These are phyloP conservation scores for Ormosia semicastrata DNA, from an alignment of 306 rosid genomes.

Conservation along the genomic window DNA sequence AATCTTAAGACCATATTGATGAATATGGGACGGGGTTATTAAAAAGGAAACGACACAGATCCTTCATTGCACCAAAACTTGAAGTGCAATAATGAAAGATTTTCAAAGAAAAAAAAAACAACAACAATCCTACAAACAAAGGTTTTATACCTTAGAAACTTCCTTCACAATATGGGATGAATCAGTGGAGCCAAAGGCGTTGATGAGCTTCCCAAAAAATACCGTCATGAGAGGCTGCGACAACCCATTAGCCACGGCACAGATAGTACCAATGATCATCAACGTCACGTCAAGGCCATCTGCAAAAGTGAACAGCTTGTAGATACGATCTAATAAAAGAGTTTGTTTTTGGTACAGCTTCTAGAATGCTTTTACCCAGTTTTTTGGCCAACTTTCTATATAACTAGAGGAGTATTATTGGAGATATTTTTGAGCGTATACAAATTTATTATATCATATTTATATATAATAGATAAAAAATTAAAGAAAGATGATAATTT, in stretches of 20 bases:
- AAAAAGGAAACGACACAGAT: neutral
- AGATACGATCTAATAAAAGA: too few relatives aligned
- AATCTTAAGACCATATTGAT: neutral
- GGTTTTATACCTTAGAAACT: slow-evolving; percentile 79
- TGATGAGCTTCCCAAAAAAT: slow-evolving; percentile 55
- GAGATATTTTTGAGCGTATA: too few relatives aligned
- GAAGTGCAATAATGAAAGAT: neutral
- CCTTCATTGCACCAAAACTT: neutral
- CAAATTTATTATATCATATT: too few relatives aligned
- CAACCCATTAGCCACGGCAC: slow-evolving; percentile 53
- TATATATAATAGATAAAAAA: too few relatives aligned
- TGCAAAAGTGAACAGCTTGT: slow-evolving; percentile 66
- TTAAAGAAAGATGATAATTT: too few relatives aligned
- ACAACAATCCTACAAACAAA: too few relatives aligned
- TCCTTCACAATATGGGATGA: slow-evolving; percentile 20
- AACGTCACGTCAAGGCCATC: slow-evolving; percentile 49
- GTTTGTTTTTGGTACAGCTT: too few relatives aligned
- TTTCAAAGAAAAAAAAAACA: too few relatives aligned
- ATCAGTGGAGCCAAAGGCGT: slow-evolving; percentile 55
- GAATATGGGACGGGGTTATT: too few relatives aligned
- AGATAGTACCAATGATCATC: slow-evolving; percentile 58
- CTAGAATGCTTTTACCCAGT: too few relatives aligned
- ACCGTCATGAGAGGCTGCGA: slow-evolving; percentile 76
- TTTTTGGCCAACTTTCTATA: too few relatives aligned
- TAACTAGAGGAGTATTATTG: too few relatives aligned